Evolutionary conservation across 495 filamentous ascomycete genomes (phyloP).

Genomic region (Penicillium canariense): DNA sequence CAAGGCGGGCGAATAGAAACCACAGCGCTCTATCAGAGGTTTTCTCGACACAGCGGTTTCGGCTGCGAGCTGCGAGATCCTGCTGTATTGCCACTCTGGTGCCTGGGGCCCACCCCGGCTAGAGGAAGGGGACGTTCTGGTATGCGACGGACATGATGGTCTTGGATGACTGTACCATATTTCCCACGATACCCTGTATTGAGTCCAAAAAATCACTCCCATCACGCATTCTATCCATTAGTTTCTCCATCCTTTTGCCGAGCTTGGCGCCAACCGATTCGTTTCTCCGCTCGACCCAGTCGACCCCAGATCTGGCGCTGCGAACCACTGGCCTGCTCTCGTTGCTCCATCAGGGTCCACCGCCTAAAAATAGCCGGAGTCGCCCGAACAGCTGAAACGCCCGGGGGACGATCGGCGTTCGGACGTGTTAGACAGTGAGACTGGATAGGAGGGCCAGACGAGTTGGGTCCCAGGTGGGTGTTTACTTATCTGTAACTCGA

Average conservation of each 20-base stretch:
- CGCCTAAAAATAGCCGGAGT: neutral
- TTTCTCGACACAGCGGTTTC: neutral
- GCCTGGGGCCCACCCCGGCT: neutral
- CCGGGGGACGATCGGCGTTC: neutral
- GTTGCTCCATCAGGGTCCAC: neutral
- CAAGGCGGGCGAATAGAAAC: neutral
- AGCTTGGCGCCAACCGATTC: neutral
- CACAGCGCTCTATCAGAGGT: neutral
- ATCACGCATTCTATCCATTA: neutral
- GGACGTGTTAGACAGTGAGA: slow-evolving; percentile 10
- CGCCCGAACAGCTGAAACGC: slow-evolving; percentile 6
- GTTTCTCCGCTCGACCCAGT: neutral
- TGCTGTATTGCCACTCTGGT: neutral
- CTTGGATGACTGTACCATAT: neutral
- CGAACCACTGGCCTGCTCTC: neutral
- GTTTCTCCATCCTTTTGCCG: neutral
- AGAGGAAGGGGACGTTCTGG: neutral
- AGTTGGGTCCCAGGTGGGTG: neutral
- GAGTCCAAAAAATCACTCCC: neutral
- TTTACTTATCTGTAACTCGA: neutral
- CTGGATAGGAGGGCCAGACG: neutral
- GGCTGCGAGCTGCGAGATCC: slow-evolving; percentile 1
- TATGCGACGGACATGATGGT: neutral
- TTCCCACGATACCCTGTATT: neutral
- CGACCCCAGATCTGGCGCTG: neutral